Evolutionary conservation across 345 rosid genomes (phyloP), one percentile per base, ranked within the genome.

Genomic region (Eucalyptus pumila): DNA sequence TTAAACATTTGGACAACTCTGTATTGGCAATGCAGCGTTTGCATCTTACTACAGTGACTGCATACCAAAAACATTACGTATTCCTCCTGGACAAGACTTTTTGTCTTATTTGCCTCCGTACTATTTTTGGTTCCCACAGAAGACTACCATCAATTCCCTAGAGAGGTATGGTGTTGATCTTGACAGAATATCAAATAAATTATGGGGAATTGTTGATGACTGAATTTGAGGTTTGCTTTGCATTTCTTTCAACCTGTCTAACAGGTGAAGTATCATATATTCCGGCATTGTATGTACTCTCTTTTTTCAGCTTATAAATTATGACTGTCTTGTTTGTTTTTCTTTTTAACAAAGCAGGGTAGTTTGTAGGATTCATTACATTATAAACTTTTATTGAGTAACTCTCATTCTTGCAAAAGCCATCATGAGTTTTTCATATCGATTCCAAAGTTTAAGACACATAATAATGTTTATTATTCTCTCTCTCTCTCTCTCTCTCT

Each of bases 21-120:
- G 97, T 86, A 90, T 96, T 49, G 99, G 98, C 87, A 97, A 96
- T 94, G 96, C 96, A 19, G 97, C 58, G 42, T 96, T 96, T 93
- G 93, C 98, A 8, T 52, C 56, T 52, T 52, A 52, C 56, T 17
- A 19, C 56, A 50, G 52, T 50, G 19, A 14, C 7, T 8, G 24
- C 56, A 1, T 52, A 52, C 9, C 56, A 52, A 52, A 7, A 52
- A 52, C 56, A 52, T 52, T 52, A 19, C 2, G 24, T 52, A 3
- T 7, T 52, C 21, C 24, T 52, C 4, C 24, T 52, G 24, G 56
- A 52, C 24, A 52, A 50, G 56, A 52, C 7, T 3, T 52, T 52
- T 52, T 52, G 56, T 19, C 60, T 54, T 5, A 54, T 54, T 54
- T 54, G 26, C 60, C 60, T 54, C 60, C 3, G 11, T 54, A 54